Conservation (phyloP, 306 rosid genomes). For the Cicer arietinum region DNA sequence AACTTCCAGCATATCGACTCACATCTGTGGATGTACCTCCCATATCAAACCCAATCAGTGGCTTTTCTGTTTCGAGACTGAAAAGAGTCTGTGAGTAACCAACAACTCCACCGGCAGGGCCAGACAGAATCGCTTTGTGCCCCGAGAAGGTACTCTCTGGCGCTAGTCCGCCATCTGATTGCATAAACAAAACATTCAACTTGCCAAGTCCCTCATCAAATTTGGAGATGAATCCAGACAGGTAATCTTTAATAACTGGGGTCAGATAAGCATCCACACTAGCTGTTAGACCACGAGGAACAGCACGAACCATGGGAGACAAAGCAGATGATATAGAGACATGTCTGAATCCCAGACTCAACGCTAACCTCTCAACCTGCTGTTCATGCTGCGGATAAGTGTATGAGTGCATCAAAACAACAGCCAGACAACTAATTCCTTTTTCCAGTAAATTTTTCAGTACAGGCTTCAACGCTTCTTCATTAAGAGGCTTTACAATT, state of each 20-base stretch:
- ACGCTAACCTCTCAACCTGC: slow-evolving; percentile 66
- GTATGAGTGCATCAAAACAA: slow-evolving; percentile 90
- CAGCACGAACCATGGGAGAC: slow-evolving; percentile 97
- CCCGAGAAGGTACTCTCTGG: slow-evolving; percentile 93
- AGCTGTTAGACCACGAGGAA: slow-evolving; percentile 96
- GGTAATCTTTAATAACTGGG: slow-evolving; percentile 91
- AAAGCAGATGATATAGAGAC: slow-evolving; percentile 91
- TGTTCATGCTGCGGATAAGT: slow-evolving; percentile 84
- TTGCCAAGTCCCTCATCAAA: slow-evolving; percentile 76
- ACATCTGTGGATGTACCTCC: slow-evolving; percentile 99
- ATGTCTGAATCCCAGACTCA: slow-evolving; percentile 81
- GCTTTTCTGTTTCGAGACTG: slow-evolving; percentile 79
- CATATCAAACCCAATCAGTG: slow-evolving; percentile 96
- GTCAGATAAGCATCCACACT: slow-evolving; percentile 96
- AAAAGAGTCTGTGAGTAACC: slow-evolving; percentile 97
- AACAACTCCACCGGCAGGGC: slow-evolving; percentile 99
- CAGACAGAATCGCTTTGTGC: slow-evolving; percentile 92
- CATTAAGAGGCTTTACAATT: slow-evolving; percentile 75
- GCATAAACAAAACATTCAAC: slow-evolving; percentile 94
- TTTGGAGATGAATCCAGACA: slow-evolving; percentile 88
- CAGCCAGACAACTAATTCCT: slow-evolving; percentile 86
- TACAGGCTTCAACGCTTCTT: slow-evolving; percentile 63
- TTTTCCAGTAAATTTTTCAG: slow-evolving; percentile 63
- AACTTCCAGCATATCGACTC: slow-evolving; percentile 89
- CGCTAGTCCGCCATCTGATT: slow-evolving; percentile 98